These are phyloP conservation scores for Scedosporium dehoogii DNA, from an alignment of 2,329 filamentous ascomycete genomes.

Conservation along the genomic window DNA sequence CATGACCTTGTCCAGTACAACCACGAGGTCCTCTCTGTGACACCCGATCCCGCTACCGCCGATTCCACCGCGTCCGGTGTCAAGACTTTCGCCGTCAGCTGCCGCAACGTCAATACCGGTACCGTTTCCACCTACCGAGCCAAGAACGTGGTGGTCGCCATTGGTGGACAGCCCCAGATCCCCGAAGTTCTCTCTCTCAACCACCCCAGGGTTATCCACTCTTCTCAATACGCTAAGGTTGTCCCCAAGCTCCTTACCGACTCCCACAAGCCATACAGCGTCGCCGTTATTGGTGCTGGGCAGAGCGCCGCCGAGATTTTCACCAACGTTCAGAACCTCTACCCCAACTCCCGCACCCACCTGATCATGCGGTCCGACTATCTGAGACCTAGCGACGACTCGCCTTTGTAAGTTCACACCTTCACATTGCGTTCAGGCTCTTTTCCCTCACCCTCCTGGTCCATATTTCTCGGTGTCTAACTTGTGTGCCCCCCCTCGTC, in stretches of 20 bases:
- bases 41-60: slow-evolving; percentile 39
- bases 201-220: slow-evolving; percentile 72
- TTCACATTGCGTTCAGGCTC: not conserved
- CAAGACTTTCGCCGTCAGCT: slow-evolving; percentile 57
- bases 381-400: slow-evolving; percentile 85
- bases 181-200: slow-evolving; percentile 59
- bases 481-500: not conserved
- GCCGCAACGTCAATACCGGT: slow-evolving; percentile 51
- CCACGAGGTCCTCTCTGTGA: slow-evolving; percentile 65
- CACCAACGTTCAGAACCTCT: slow-evolving; percentile 72
- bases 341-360: slow-evolving; percentile 69
- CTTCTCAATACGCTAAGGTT: slow-evolving; percentile 68
- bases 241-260: slow-evolving; percentile 49
- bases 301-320: slow-evolving; percentile 96
- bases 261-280: slow-evolving; percentile 45
- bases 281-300: slow-evolving; percentile 80
- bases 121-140: slow-evolving; percentile 41
- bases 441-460: slow-evolving; percentile 6
- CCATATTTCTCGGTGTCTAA: slow-evolving; percentile 9
- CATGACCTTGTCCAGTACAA: slow-evolving; percentile 62
- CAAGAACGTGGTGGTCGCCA: slow-evolving; percentile 54
- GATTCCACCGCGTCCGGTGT: slow-evolving; percentile 26
- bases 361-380: slow-evolving; percentile 77
- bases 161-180: slow-evolving; percentile 56
- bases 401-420: slow-evolving; percentile 65